phyloP scores from a whole-genome alignment of 768 basidiomycete genomes.

The Pleurotus sapidus region DNA sequence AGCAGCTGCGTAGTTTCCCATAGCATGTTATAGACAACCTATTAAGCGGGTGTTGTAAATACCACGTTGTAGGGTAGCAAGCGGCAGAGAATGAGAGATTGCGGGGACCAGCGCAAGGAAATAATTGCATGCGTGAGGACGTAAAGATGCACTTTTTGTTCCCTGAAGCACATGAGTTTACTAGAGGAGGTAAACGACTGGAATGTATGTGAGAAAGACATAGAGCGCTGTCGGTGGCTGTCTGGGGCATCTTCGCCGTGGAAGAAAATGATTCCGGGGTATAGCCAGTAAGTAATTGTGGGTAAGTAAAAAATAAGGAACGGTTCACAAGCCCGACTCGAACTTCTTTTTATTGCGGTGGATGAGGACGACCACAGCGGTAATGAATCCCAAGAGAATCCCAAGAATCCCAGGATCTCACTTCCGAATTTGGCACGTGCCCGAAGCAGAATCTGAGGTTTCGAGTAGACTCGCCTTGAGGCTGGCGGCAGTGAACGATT shows the following conservation, averaged over 20 bases:
- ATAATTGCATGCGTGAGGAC: no score
- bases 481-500: background rate
- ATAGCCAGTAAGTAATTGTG: background rate
- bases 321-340: background rate
- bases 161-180: slow-evolving; percentile 1
- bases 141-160: no score
- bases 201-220: background rate
- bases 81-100: background rate
- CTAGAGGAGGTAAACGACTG: background rate
- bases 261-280: background rate
- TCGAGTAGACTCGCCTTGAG: background rate
- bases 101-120: background rate
- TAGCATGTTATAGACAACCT: background rate
- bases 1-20: background rate
- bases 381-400: background rate
- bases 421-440: background rate
- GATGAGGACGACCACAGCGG: background rate
- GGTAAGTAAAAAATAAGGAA: background rate
- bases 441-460: background rate
- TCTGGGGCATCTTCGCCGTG: background rate
- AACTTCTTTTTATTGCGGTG: background rate
- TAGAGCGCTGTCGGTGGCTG: background rate
- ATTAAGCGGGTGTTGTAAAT: background rate
- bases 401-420: background rate
- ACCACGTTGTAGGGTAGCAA: background rate